Evolutionary conservation across 139 green algal genomes (phyloP).

Genomic region (Micractinium sp.): DNA sequence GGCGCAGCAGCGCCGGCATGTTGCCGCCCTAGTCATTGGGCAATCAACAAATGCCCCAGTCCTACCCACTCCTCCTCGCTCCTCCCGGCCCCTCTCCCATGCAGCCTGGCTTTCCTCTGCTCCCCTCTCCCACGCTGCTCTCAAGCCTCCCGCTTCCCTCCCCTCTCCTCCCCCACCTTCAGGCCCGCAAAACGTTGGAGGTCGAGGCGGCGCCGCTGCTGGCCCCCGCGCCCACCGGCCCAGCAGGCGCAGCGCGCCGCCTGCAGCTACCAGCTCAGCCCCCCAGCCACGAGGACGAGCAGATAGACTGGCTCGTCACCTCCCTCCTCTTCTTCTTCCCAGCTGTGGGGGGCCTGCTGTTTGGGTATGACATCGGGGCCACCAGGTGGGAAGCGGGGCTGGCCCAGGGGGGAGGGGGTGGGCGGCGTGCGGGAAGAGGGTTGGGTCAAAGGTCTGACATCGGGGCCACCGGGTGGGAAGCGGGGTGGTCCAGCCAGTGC

Average conservation of each 20-base stretch:
- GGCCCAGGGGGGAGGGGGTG: too few relatives aligned
- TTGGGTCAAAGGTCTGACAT: too few relatives aligned
- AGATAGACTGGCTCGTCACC: constrained; percentile 41
- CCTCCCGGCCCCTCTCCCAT: background rate
- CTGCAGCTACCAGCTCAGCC: background rate
- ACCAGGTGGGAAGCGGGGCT: background rate
- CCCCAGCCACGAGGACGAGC: background rate
- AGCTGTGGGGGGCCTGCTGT: constrained; percentile 74
- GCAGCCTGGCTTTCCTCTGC: background rate
- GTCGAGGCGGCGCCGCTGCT: constrained; percentile 24
- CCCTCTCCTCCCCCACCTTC: background rate
- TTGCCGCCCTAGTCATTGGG: too few relatives aligned
- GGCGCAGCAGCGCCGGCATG: too few relatives aligned
- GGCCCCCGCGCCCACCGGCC: background rate
- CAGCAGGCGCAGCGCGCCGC: background rate
- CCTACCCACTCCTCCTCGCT: too few relatives aligned
- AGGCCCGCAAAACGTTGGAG: constrained; percentile 14
- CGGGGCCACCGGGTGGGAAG: too few relatives aligned
- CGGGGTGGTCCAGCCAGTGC: too few relatives aligned
- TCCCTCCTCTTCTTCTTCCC: constrained; percentile 69
- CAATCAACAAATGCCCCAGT: too few relatives aligned
- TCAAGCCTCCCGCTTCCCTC: too few relatives aligned
- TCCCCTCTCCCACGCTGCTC: too few relatives aligned
- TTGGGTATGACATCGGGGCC: constrained; percentile 60
- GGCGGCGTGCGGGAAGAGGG: too few relatives aligned